Conservation (phyloP, 768 basidiomycete species). For the Polyporus arcularius region DNA sequence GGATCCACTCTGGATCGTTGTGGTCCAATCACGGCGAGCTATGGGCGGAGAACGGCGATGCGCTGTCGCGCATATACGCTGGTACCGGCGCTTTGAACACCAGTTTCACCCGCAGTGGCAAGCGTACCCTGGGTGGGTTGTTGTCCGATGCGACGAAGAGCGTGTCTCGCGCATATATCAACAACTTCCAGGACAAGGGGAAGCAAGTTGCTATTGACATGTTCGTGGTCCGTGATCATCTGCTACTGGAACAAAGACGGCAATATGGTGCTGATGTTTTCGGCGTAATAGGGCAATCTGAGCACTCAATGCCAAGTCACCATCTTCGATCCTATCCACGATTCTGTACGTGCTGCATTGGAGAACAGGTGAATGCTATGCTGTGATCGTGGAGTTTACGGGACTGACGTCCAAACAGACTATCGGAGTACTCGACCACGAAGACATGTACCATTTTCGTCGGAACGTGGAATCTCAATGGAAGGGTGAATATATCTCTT, state of each 20-base stretch:
- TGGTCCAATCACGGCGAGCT: slow-evolving; percentile 91
- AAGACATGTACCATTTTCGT: slow-evolving; percentile 74
- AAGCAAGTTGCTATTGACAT: slow-evolving; percentile 96
- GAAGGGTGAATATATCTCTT: slow-evolving; percentile 53
- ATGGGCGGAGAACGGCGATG: slow-evolving; percentile 98
- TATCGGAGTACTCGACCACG: slow-evolving; percentile 82
- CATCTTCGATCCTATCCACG: slow-evolving; percentile 93
- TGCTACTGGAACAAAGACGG: not conserved
- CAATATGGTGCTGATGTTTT: not conserved
- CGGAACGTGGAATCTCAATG: slow-evolving; percentile 97
- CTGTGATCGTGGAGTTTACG: not conserved
- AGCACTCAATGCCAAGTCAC: slow-evolving; percentile 84
- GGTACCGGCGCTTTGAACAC: slow-evolving; percentile 94
- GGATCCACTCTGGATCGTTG: slow-evolving; percentile 64
- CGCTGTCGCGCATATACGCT: slow-evolving; percentile 91
- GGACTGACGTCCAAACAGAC: slow-evolving; percentile 37
- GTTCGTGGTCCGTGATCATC: slow-evolving; percentile 67
- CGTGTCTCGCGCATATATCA: slow-evolving; percentile 93
- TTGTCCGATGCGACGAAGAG: slow-evolving; percentile 97
- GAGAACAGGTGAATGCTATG: slow-evolving; percentile 56
- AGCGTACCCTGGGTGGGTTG: slow-evolving; percentile 89
- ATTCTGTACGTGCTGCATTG: slow-evolving; percentile 74
- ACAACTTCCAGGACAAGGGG: slow-evolving; percentile 94
- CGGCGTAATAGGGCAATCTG: slow-evolving; percentile 76
- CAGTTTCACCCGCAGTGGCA: slow-evolving; percentile 92